Evolutionary conservation across 192 early-diverging fungal species (phyloP), one percentile per base, ranked within the genome.

Genomic region (Coemansia sp.): DNA sequence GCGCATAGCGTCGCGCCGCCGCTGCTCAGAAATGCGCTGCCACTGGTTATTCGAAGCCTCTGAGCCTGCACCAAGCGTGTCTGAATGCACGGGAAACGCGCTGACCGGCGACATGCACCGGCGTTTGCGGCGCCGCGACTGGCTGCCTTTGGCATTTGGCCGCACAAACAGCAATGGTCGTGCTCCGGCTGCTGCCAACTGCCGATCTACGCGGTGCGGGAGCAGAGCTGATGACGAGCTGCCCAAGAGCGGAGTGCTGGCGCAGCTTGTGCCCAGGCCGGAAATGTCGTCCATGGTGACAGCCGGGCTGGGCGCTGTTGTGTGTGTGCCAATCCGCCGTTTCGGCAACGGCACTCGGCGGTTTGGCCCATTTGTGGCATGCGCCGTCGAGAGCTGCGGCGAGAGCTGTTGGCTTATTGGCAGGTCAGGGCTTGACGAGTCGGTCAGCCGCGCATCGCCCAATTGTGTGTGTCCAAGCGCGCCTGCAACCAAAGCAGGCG

Each of bases 1-100:
- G 5, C 79, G 79, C 79, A 82, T 82, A 17, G 79, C 79, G 37
- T 82, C 79, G 5, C 79, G 57, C 1, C 79, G 69, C 11, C 79
- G 63, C 51, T 82, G 79, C 61, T 82, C 79, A 9, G 79, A 82
- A 37, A 82, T 72, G 0, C 79, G 73, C 61, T 82, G 79, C 79
- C 79, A 76, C 49, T 82, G 79, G 17, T 59, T 70, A 38, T 57
- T 65, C 45, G 72, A 55, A 21, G 39, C 14, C 17, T 43, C 52
- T 8, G 14, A 11, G 3, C 12, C 41, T 43, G 41, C 41, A 41
- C 14, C 39, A 32, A 32, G 29, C 7, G 29, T 32, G 29, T 32
- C 29, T 32, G 29, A 6, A 32, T 32, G 29, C 29, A 7, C 29
- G 6, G 32, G 7, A 8, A 35, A 12, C 60, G 27, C 59, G 27